Percentiles rank a stretch among this genome's conserved stretches.
These are phyloP conservation scores for Clonostachys sp. DNA, from an alignment of 2,329 filamentous ascomycete species.

Conservation along the genomic window DNA sequence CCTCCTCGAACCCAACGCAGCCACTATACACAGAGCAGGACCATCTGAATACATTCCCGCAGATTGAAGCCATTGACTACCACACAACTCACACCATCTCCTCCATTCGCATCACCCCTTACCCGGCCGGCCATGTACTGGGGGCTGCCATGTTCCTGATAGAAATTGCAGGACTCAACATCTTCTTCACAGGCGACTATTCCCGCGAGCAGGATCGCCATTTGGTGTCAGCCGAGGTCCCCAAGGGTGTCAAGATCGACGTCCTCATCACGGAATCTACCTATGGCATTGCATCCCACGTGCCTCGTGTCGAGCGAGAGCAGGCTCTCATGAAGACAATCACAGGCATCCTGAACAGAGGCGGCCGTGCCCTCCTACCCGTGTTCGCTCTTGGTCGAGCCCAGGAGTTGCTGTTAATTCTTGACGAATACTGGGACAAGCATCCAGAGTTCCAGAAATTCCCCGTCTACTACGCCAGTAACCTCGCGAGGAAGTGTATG, in stretches of 20 bases:
- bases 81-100: conserved; percentile 97
- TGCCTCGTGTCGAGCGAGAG: conserved; percentile 85
- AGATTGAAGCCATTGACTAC: conserved; percentile 97
- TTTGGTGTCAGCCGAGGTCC: conserved; percentile 89
- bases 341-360: conserved; percentile 83
- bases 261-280: conserved; percentile 97
- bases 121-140: conserved; percentile 95
- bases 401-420: conserved; percentile 87
- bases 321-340: conserved; percentile 94
- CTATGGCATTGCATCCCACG: conserved; percentile 91
- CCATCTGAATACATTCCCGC: conserved; percentile 85
- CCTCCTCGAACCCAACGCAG: conserved; percentile 59
- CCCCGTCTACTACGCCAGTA: conserved; percentile 96
- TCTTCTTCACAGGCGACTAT: conserved; percentile 97
- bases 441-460: conserved; percentile 84
- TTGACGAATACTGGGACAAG: conserved; percentile 95
- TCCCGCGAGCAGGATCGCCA: conserved; percentile 93
- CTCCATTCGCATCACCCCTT: conserved; percentile 93
- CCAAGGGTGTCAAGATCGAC: conserved; percentile 84
- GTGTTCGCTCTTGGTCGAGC: conserved; percentile 93
- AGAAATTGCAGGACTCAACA: conserved; percentile 93
- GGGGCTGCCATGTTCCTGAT: conserved; percentile 98
- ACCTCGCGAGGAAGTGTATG: conserved; percentile 95
- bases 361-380: conserved; percentile 87
- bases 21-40: conserved; percentile 93